These are phyloP conservation scores for Rhizopogon vinicolor DNA, from an alignment of 768 basidiomycete species.

Conservation along the genomic window DNA sequence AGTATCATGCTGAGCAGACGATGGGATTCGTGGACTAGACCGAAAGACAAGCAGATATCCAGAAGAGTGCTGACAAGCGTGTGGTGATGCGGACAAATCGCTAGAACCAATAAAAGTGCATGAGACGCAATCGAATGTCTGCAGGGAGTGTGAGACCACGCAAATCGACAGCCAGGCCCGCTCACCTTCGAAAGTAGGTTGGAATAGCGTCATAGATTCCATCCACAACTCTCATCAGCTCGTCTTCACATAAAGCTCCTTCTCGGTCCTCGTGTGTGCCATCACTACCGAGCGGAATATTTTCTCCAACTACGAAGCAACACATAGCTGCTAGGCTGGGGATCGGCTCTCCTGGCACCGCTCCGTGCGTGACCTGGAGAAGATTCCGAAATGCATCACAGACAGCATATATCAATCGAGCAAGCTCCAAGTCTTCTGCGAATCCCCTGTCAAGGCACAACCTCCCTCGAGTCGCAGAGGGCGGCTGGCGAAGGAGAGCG, in stretches of 20 bases:
- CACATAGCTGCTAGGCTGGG: constrained; percentile 44
- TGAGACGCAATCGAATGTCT: constrained; percentile 51
- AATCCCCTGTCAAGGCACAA: constrained; percentile 30
- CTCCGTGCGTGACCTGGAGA: constrained; percentile 32
- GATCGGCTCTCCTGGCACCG: constrained; percentile 13
- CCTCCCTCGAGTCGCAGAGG: constrained; percentile 24
- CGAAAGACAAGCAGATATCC: constrained; percentile 43
- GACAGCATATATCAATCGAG: constrained; percentile 46
- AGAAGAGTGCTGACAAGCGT: constrained; percentile 47
- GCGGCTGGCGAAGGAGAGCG: constrained; percentile 32
- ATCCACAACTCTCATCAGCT: constrained; percentile 23
- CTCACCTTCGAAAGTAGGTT: constrained; percentile 46
- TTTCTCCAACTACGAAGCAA: constrained; percentile 41
- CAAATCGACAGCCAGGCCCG: background rate
- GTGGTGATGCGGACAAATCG: constrained; percentile 39
- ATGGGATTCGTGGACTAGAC: constrained; percentile 39
- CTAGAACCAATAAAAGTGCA: constrained; percentile 44
- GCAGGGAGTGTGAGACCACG: constrained; percentile 1
- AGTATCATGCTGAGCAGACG: constrained; percentile 40
- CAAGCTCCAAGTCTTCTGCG: constrained; percentile 36
- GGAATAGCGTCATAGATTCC: constrained; percentile 51
- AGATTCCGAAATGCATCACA: constrained; percentile 54
- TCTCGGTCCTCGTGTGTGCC: constrained; percentile 15
- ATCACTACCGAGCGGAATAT: constrained; percentile 29
- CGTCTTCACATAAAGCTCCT: constrained; percentile 19